A percentile compares a stretch with the other conserved stretches of the same genome.
phyloP scores from a whole-genome alignment of 805 yeast species.

The Blastobotrys parvus region DNA sequence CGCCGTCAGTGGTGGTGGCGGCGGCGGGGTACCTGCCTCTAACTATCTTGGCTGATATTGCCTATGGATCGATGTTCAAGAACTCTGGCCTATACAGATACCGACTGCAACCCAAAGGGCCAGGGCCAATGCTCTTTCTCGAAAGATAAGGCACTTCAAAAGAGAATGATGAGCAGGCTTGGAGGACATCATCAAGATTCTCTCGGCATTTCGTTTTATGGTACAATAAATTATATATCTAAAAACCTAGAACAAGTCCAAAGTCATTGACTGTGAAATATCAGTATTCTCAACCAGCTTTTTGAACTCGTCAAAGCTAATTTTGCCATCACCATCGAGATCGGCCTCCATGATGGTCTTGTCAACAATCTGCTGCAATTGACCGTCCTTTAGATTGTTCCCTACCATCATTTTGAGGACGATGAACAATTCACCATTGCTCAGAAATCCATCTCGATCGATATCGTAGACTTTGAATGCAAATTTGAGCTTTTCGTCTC shows the following conservation, averaged over 20 bases:
- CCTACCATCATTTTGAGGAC: slow-evolving; percentile 98
- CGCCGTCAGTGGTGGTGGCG: too few species aligned
- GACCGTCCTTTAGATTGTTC: slow-evolving; percentile 72
- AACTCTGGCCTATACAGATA: too few species aligned
- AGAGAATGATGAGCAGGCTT: too few species aligned
- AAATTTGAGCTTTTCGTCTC: slow-evolving; percentile 74
- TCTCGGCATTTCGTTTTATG: too few species aligned
- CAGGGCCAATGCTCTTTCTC: too few species aligned
- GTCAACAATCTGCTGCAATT: slow-evolving; percentile 94
- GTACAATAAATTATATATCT: not conserved
- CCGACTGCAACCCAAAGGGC: too few species aligned
- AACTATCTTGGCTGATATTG: too few species aligned
- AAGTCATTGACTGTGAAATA: slow-evolving; percentile 29
- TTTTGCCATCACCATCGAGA: slow-evolving; percentile 73
- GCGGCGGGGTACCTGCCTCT: too few species aligned
- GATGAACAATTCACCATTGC: slow-evolving; percentile 88
- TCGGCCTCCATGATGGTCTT: slow-evolving; percentile 93
- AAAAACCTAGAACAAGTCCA: slow-evolving; percentile 24
- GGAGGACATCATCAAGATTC: too few species aligned
- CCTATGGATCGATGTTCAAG: too few species aligned
- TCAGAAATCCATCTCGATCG: slow-evolving; percentile 88
- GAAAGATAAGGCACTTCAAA: too few species aligned
- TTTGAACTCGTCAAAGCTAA: slow-evolving; percentile 81
- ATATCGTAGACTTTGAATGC: slow-evolving; percentile 93
- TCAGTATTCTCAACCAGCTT: slow-evolving; percentile 33